Base-by-base conservation (phyloP, 495 filamentous ascomycete species). In the Penicillium coffeae region DNA sequence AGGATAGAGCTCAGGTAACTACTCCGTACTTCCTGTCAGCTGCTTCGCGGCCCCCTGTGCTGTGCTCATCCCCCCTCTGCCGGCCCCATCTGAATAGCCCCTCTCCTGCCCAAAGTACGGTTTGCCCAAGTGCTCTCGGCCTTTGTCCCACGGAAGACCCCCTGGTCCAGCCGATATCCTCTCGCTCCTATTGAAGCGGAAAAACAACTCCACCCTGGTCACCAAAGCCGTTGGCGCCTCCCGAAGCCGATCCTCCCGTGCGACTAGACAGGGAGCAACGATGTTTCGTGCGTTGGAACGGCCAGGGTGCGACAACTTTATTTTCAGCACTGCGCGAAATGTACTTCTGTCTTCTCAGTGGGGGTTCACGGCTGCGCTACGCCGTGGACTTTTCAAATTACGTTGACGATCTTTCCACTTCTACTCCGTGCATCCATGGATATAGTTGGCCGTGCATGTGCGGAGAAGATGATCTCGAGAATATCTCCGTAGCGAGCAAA, bases 221-320 rank as follows among this genome's bases (percentile, higher is more conserved):
- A 12, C 40, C n/a, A 43, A 33, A 52, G 22, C 56, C 56, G 60
- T 63, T 60, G 48, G 47, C 49, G 46, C 27, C 48, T 48, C 56
- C 53, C 42, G 51, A 54, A 44, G 56, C 35, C 47, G 54, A 61
- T 60, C 54, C 47, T 49, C 50, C 43, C 42, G 25, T 30, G 25
- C 21, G 38, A 37, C 45, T 60, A 57, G 48, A 50, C 56, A 56
- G 51, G 58, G 55, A 32, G 35, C 38, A n/a, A 34, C 40, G 53
- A 57, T 52, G 33, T 50, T 54, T 54, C 53, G 54, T 56, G 45
- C 44, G 30, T 37, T 39, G 35, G 25, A 48, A 21, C 21, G 22
- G 48, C 54, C 52, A 52, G 60, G 58, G 55, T 58, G 27, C 19
- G 50, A 51, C 58, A 64, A 64, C 60, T 61, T 61, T 64, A 62